Conservation (phyloP, 176 grass and related monocot genomes). For the Neostapfia colusana region DNA sequence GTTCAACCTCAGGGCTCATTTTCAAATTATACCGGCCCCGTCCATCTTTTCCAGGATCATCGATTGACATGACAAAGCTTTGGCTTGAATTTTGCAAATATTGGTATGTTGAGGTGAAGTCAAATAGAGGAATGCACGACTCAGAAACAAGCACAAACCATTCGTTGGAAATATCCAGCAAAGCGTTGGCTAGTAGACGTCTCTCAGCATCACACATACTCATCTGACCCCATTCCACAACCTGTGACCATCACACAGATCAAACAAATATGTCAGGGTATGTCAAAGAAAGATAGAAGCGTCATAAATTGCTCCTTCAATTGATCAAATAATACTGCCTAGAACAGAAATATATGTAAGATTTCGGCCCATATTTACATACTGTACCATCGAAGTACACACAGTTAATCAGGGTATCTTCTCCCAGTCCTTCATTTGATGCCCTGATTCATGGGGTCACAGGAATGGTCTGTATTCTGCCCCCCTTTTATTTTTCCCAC, state of each 20-base stretch:
- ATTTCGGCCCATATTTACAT: neutral
- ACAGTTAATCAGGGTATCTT: neutral
- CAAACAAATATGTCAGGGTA: constrained; percentile 29
- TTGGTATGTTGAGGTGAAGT: constrained; percentile 82
- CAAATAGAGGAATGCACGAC: constrained; percentile 79
- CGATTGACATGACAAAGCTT: constrained; percentile 66
- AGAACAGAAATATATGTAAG: neutral
- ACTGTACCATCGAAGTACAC: neutral
- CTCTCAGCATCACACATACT: constrained; percentile 96
- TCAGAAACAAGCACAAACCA: constrained; percentile 90
- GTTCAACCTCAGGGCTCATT: constrained; percentile 83
- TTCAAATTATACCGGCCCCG: constrained; percentile 74
- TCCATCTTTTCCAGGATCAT: constrained; percentile 85
- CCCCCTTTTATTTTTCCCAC: neutral
- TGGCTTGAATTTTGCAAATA: constrained; percentile 65
- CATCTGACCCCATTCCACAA: constrained; percentile 89
- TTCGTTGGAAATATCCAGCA: constrained; percentile 85
- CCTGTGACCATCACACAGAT: constrained; percentile 52
- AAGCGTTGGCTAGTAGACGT: constrained; percentile 77
- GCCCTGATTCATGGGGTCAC: neutral
- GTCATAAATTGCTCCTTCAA: neutral
- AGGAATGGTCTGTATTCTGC: neutral
- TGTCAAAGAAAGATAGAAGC: constrained; percentile 1
- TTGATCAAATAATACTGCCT: neutral
- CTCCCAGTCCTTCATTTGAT: neutral